Conservation (phyloP, 2,329 filamentous ascomycete species). For the Aspergillus sp. region DNA sequence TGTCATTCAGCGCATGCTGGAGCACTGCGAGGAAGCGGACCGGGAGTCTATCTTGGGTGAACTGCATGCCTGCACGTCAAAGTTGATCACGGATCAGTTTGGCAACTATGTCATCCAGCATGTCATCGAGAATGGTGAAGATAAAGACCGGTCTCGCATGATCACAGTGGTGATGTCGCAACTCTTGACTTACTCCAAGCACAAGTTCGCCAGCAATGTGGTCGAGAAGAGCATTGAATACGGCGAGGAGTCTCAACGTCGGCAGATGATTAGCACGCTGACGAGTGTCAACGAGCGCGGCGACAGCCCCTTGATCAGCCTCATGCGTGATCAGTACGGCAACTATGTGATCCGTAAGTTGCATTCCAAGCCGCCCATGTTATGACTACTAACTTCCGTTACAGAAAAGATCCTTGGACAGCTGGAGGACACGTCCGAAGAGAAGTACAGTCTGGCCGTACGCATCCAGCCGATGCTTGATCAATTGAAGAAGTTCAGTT, state of each 20-base stretch:
- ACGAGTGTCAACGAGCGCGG: conserved; percentile 64
- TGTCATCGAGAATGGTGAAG: conserved; percentile 75
- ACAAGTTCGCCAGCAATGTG: conserved; percentile 96
- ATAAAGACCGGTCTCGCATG: conserved; percentile 71
- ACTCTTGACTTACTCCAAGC: conserved; percentile 76
- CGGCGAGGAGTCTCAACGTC: conserved; percentile 69
- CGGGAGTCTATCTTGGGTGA: conserved; percentile 73
- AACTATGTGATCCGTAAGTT: conserved; percentile 96
- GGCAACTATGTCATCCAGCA: conserved; percentile 98
- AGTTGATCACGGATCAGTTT: conserved; percentile 81
- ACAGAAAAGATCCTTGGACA: conserved; percentile 76
- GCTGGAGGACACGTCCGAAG: conserved; percentile 55
- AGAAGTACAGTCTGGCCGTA: conserved; percentile 62
- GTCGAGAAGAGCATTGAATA: conserved; percentile 87
- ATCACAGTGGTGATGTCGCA: conserved; percentile 72
- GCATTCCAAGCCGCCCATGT: not conserved
- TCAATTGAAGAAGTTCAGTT: conserved; percentile 64
- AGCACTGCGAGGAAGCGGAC: conserved; percentile 73
- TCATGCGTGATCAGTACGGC: conserved; percentile 89
- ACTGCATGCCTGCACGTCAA: conserved; percentile 69
- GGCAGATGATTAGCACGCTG: conserved; percentile 66
- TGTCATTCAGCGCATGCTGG: conserved; percentile 88
- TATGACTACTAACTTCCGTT: conserved; percentile 29
- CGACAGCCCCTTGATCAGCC: conserved; percentile 67
- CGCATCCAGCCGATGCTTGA: conserved; percentile 65